phyloP scores from a whole-genome alignment of 768 basidiomycete species.

The Boletus sensibilis region DNA sequence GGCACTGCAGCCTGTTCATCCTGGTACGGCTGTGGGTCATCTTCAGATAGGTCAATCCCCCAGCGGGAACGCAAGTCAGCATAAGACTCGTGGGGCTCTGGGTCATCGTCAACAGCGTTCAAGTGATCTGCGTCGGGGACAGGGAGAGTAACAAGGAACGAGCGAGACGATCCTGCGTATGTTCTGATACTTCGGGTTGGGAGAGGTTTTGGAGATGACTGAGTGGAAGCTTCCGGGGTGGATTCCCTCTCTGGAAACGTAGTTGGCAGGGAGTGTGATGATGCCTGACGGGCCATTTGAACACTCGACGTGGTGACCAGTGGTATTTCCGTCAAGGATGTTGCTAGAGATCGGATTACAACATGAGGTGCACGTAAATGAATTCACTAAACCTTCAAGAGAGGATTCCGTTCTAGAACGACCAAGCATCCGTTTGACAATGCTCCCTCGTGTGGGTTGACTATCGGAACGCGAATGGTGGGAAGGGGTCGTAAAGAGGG shows the following conservation, averaged over 20 bases:
- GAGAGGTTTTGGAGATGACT: conserved; percentile 26
- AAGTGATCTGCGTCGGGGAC: conserved; percentile 28
- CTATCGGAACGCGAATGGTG: conserved; percentile 22
- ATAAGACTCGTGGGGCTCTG: conserved; percentile 68
- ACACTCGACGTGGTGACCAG: background rate
- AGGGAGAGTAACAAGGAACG: conserved; percentile 69
- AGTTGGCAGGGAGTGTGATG: conserved; percentile 25
- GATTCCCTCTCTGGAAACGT: conserved; percentile 24
- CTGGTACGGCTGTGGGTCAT: conserved; percentile 50
- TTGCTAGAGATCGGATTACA: conserved; percentile 1
- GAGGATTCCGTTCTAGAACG: conserved; percentile 65
- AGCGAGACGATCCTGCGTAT: conserved; percentile 77
- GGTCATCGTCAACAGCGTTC: conserved; percentile 45
- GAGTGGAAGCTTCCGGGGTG: conserved; percentile 26
- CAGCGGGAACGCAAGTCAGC: conserved; percentile 69
- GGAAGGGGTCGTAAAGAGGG: conserved; percentile 25
- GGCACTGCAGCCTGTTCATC: background rate
- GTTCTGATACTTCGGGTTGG: conserved; percentile 51
- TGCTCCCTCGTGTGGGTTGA: conserved; percentile 39
- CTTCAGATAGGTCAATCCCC: conserved; percentile 80
- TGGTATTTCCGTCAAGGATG: background rate
- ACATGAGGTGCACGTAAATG: background rate
- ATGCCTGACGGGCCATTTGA: conserved; percentile 20
- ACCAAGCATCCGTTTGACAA: conserved; percentile 72
- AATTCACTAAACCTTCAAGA: conserved; percentile 27